Conservation (phyloP, 805 yeast species). For the Wickerhamomyces mucosus region DNA sequence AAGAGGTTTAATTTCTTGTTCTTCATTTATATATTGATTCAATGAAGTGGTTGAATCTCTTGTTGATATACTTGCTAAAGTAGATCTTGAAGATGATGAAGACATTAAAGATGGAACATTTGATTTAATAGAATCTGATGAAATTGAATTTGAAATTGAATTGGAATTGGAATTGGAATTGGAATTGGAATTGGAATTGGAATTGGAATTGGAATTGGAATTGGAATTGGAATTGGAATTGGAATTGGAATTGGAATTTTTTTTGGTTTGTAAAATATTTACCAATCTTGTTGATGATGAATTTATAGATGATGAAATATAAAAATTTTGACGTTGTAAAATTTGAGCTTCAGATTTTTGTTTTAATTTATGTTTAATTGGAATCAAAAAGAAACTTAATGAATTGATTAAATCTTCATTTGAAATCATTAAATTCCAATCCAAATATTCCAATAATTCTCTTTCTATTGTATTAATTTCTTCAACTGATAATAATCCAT, state of each 20-base stretch:
- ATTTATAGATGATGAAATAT: slow-evolving; percentile 11
- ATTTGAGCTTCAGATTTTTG: slow-evolving; percentile 17
- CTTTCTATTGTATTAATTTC: slow-evolving; percentile 91
- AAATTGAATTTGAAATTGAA: background rate
- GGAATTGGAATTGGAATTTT: slow-evolving; percentile 16
- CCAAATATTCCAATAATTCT: slow-evolving; percentile 70
- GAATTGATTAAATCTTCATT: slow-evolving; percentile 62
- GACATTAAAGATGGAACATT: slow-evolving; percentile 34
- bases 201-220: background rate
- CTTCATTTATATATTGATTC: too few relatives aligned
- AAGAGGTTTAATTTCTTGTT: too few relatives aligned
- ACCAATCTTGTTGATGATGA: slow-evolving; percentile 10
- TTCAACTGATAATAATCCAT: slow-evolving; percentile 63
- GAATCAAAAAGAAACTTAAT: slow-evolving; percentile 64
- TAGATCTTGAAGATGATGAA: slow-evolving; percentile 30
- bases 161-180: background rate
- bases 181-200: slow-evolving; percentile 1
- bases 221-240: slow-evolving; percentile 3
- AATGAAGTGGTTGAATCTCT: too few relatives aligned
- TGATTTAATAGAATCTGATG: slow-evolving; percentile 3
- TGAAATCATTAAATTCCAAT: slow-evolving; percentile 74
- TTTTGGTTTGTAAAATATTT: slow-evolving; percentile 8
- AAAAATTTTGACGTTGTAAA: slow-evolving; percentile 16
- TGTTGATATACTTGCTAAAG: slow-evolving; percentile 18
- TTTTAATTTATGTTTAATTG: slow-evolving; percentile 43